These are phyloP conservation scores for Penicillium sp. DNA, from an alignment of 2,329 filamentous ascomycete genomes.

Conservation along the genomic window DNA sequence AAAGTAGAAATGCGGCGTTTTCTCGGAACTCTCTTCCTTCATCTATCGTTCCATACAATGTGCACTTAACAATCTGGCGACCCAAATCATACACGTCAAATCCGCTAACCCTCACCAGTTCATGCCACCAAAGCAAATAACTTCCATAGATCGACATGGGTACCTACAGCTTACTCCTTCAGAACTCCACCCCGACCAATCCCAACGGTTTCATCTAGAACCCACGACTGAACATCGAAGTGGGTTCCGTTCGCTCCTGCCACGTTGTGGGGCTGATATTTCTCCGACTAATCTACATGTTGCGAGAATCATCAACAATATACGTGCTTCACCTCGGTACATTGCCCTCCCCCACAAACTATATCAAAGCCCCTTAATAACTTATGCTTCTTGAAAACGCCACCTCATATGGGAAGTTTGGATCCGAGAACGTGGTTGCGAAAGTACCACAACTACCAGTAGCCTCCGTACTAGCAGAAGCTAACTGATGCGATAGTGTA, in stretches of 20 bases:
- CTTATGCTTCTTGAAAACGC: background rate
- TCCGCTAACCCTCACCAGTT: background rate
- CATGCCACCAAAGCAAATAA: background rate
- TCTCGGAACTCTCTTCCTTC: background rate
- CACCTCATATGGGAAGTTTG: background rate
- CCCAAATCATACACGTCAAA: background rate
- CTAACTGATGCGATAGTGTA: background rate
- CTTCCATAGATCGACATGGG: background rate
- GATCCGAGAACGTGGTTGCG: no score
- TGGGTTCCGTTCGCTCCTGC: slow-evolving; percentile 10
- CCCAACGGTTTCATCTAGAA: slow-evolving; percentile 14
- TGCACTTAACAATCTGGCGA: no score
- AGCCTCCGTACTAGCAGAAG: background rate
- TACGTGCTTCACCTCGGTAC: background rate
- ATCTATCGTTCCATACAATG: background rate
- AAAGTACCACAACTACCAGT: no score
- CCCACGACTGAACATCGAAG: background rate
- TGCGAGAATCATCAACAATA: no score
- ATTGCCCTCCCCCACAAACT: background rate
- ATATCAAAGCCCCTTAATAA: background rate
- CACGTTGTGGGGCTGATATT: background rate
- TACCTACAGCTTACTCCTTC: background rate
- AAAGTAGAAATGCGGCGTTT: slow-evolving; percentile 2
- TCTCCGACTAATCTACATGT: background rate
- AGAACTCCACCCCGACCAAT: slow-evolving; percentile 19